Base-by-base conservation (phyloP, 768 basidiomycete genomes). In the Asterophora lycoperdoides region DNA sequence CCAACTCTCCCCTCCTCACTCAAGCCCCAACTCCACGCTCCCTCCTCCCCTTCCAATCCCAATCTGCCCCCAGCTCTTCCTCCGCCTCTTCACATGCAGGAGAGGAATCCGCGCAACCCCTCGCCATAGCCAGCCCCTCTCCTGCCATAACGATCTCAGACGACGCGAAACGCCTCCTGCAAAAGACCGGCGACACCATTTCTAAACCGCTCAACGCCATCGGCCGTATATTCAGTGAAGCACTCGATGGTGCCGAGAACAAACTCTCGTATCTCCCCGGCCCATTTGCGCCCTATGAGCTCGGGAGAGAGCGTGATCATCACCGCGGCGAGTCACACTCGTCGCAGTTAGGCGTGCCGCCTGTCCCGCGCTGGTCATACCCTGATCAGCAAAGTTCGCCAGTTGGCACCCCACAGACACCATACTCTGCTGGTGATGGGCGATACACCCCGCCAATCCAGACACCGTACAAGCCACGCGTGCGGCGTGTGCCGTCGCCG, bases 151-250 rank as follows among this genome's bases (percentile, higher is more conserved):
- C 70, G 0, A 59, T 80, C 17, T 72, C 73, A 0, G 82, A 89
- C 44, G 92, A 94, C 59, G 93, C 92, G 1, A 81, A 80, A 33
- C 77, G 85, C 18, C 77, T 95, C 26, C 74, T 95, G 37, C 93
- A 93, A 66, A 88, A 87, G 63, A 95, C 93, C 0, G 91, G 93
- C 7, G 89, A 93, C 61, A 88, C 82, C 0, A 86, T 95, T 48
- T 92, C 88, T 7, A 93, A 92, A 63, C 93, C 93, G 3, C 76
- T 96, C n/a, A 89, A 73, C 54, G 90, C 93, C 1, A 86, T 96
- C 43, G 79, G 91, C 14, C 81, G 88, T 44, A 93, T 96, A 52
- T 85, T 95, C 63, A 88, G 80, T 52, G 89, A 89, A 38, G 91
- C 89, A 0, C 68, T 93, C 9, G 88, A 91, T 57, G 77, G 78